Conservation (phyloP, 2,329 filamentous ascomycete species). For the Xylariaceae sp. region DNA sequence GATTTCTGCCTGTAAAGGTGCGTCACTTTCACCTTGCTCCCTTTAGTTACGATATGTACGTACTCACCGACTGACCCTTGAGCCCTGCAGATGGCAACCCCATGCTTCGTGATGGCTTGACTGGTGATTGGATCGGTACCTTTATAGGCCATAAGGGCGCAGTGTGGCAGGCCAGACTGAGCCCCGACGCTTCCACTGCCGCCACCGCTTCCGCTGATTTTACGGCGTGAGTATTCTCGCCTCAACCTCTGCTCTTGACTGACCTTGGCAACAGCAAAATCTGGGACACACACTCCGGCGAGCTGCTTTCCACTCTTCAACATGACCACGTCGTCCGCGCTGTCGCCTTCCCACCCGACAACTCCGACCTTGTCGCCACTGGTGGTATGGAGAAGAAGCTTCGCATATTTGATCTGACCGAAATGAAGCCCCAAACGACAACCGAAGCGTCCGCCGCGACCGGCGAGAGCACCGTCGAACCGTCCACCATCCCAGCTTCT, state of each 20-base stretch:
- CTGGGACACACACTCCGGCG: constrained; percentile 95
- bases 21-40: constrained; percentile 14
- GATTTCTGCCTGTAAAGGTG: constrained; percentile 91
- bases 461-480: constrained; percentile 36
- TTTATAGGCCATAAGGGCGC: constrained; percentile 98
- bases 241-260: constrained; percentile 26
- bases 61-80: neutral
- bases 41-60: neutral
- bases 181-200: constrained; percentile 82
- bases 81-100: constrained; percentile 85
- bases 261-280: constrained; percentile 69
- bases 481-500: constrained; percentile 58
- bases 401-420: constrained; percentile 84
- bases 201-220: constrained; percentile 97
- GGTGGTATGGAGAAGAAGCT: constrained; percentile 97
- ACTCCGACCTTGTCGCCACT: constrained; percentile 83
- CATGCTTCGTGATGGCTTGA: constrained; percentile 95
- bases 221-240: constrained; percentile 67
- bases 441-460: constrained; percentile 35
- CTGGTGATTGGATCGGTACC: constrained; percentile 96
- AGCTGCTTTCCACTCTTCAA: constrained; percentile 81
- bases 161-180: constrained; percentile 93
- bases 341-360: constrained; percentile 83
- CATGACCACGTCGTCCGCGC: constrained; percentile 96
- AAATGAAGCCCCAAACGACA: constrained; percentile 49